Conservation (phyloP, 331 rosid genomes). For the Prunus yedoensis region DNA sequence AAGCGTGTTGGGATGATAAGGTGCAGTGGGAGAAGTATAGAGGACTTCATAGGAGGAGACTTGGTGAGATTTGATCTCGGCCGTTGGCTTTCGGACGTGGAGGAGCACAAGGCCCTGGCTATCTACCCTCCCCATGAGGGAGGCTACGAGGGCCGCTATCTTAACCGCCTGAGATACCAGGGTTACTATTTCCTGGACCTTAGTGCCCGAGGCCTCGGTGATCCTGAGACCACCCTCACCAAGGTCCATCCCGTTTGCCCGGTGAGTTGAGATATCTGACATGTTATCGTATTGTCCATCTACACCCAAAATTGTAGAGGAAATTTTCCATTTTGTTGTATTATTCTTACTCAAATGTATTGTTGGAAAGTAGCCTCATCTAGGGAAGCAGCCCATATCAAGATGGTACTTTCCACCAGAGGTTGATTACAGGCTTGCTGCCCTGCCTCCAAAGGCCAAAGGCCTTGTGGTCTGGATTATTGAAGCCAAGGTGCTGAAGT, state of each 20-base stretch:
- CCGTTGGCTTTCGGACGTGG: constrained; percentile 85
- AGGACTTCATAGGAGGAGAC: constrained; percentile 91
- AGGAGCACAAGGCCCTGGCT: constrained; percentile 91
- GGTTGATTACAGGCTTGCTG: constrained; percentile 85
- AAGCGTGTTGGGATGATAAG: constrained; percentile 43
- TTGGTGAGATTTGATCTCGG: constrained; percentile 68
- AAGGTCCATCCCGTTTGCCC: constrained; percentile 95
- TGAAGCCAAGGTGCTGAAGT: constrained; percentile 77
- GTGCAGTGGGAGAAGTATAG: constrained; percentile 56
- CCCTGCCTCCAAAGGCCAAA: constrained; percentile 84
- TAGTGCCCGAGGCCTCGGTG: constrained; percentile 89
- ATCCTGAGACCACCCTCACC: constrained; percentile 92
- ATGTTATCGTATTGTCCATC: not conserved
- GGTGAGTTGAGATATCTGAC: constrained; percentile 37
- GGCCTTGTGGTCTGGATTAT: constrained; percentile 87
- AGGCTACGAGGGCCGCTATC: constrained; percentile 94
- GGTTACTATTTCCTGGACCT: constrained; percentile 94
- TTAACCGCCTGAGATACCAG: constrained; percentile 60
- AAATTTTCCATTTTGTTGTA: not conserved
- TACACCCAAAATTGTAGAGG: not conserved
- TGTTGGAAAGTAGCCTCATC: constrained; percentile 59
- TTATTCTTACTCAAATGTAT: not conserved
- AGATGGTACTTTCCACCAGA: constrained; percentile 98
- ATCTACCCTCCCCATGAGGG: constrained; percentile 91
- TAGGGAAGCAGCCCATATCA: constrained; percentile 94